A percentile compares a stretch with the other conserved stretches of the same genome.
Conservation (phyloP, 495 filamentous ascomycete genomes). For the Cudoniella acicularis region DNA sequence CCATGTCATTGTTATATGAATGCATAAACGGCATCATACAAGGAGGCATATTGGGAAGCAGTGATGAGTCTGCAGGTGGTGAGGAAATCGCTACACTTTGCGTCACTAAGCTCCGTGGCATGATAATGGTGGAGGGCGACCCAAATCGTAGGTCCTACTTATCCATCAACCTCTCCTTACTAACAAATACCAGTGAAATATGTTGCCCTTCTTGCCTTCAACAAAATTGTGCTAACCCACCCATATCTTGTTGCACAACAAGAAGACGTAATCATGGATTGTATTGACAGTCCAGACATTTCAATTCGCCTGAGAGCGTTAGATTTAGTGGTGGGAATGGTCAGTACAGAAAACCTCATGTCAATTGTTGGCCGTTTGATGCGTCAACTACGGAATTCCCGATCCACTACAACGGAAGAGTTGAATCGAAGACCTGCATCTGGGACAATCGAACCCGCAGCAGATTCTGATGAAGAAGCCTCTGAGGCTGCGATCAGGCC, state of each 20-base stretch:
- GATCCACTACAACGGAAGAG: constrained; percentile 28
- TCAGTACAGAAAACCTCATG: constrained; percentile 75
- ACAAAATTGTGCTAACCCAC: constrained; percentile 86
- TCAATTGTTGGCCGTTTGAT: constrained; percentile 83
- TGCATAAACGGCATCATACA: constrained; percentile 98
- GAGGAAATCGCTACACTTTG: constrained; percentile 94
- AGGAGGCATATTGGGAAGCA: constrained; percentile 82
- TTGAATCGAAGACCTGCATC: constrained; percentile 13
- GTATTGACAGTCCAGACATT: constrained; percentile 91
- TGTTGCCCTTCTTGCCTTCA: constrained; percentile 91
- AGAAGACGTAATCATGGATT: constrained; percentile 92
- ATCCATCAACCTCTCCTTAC: constrained; percentile 11
- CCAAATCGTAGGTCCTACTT: constrained; percentile 67
- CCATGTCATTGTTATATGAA: constrained; percentile 95
- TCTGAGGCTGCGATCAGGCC: constrained; percentile 36
- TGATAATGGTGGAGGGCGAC: constrained; percentile 89
- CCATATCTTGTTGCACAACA: constrained; percentile 83
- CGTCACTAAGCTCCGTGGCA: constrained; percentile 86
- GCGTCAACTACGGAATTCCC: constrained; percentile 65
- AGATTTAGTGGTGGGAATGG: constrained; percentile 88
- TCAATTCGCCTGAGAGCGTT: constrained; percentile 93
- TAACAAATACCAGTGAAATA: constrained; percentile 71
- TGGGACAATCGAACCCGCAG: constrained; percentile 36
- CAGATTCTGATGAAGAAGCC: constrained; percentile 60
- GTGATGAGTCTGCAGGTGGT: constrained; percentile 61